Conservation (phyloP, 495 filamentous ascomycete genomes). For the Penicillium desertorum region DNA sequence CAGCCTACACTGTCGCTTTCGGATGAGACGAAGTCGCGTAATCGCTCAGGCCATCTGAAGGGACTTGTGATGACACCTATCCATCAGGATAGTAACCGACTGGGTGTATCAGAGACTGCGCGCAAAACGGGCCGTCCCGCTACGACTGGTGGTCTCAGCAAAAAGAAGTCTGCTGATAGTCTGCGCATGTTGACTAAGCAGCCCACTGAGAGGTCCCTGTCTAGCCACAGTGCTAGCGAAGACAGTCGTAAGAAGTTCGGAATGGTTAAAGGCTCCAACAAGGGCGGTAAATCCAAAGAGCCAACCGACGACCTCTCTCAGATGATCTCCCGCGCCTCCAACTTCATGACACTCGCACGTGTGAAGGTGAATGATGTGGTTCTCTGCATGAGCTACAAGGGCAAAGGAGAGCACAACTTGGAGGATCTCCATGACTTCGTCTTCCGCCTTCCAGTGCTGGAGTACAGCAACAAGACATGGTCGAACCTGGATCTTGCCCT, state of each 20-base stretch:
- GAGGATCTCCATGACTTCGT: slow-evolving; percentile 97
- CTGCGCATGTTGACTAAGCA: slow-evolving; percentile 52
- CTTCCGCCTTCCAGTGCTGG: slow-evolving; percentile 89
- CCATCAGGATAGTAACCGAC: slow-evolving; percentile 42
- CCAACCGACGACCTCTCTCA: slow-evolving; percentile 90
- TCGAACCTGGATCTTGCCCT: slow-evolving; percentile 94
- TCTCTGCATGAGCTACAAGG: slow-evolving; percentile 94
- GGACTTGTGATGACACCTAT: slow-evolving; percentile 46
- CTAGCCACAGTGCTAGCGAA: slow-evolving; percentile 51
- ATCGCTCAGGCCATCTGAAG: slow-evolving; percentile 41
- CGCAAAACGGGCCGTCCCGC: slow-evolving; percentile 29
- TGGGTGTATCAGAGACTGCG: slow-evolving; percentile 33
- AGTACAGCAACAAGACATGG: slow-evolving; percentile 98
- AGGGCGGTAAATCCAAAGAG: slow-evolving; percentile 52
- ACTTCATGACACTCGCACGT: slow-evolving; percentile 95
- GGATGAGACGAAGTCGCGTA: slow-evolving; percentile 42
- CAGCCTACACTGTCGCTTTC: slow-evolving; percentile 72
- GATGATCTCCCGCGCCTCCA: slow-evolving; percentile 94
- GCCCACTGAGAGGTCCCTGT: slow-evolving; percentile 48
- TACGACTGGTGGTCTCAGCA: slow-evolving; percentile 41
- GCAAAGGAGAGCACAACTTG: slow-evolving; percentile 88
- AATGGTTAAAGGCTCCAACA: slow-evolving; percentile 46
- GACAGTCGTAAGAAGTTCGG: slow-evolving; percentile 58
- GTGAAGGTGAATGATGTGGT: slow-evolving; percentile 94
- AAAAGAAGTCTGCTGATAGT: slow-evolving; percentile 70